These are phyloP conservation scores for Citrus reticulata DNA, from an alignment of 345 rosid species.

Conservation along the genomic window DNA sequence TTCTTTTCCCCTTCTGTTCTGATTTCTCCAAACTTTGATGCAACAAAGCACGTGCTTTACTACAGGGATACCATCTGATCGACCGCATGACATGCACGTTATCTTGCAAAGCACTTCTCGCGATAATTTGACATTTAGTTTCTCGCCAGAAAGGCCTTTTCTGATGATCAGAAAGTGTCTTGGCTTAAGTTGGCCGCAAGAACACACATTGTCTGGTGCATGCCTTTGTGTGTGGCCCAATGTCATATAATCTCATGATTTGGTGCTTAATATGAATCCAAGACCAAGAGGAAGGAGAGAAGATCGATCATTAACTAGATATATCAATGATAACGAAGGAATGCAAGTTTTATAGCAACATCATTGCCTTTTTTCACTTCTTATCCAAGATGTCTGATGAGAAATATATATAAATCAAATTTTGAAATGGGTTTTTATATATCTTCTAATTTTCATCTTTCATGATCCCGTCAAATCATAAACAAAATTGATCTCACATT, in stretches of 20 bases:
- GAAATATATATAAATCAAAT: not conserved
- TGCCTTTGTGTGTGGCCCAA: conserved; percentile 6
- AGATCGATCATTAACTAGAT: not conserved
- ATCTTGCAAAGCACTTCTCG: not conserved
- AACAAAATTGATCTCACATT: not conserved
- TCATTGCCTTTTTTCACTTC: conserved; percentile 10
- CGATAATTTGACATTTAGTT: conserved; percentile 6
- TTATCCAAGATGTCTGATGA: not conserved
- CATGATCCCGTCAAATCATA: too few species aligned
- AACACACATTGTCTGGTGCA: conserved; percentile 17
- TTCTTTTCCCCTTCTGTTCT: conserved; percentile 11
- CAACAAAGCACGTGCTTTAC: conserved; percentile 45
- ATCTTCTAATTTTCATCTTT: not conserved
- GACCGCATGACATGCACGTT: conserved; percentile 1
- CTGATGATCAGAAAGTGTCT: conserved; percentile 6
- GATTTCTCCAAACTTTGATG: conserved; percentile 41
- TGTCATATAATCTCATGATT: not conserved
- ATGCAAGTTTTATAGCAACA: conserved; percentile 6
- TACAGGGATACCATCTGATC: conserved; percentile 17
- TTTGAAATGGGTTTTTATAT: not conserved
- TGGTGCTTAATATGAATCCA: not conserved
- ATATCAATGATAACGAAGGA: not conserved
- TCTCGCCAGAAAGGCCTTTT: not conserved
- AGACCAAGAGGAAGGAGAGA: not conserved
- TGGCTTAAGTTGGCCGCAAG: conserved; percentile 27